Conservation (phyloP, 2,329 filamentous ascomycete genomes). For the Exophiala viscosa region DNA sequence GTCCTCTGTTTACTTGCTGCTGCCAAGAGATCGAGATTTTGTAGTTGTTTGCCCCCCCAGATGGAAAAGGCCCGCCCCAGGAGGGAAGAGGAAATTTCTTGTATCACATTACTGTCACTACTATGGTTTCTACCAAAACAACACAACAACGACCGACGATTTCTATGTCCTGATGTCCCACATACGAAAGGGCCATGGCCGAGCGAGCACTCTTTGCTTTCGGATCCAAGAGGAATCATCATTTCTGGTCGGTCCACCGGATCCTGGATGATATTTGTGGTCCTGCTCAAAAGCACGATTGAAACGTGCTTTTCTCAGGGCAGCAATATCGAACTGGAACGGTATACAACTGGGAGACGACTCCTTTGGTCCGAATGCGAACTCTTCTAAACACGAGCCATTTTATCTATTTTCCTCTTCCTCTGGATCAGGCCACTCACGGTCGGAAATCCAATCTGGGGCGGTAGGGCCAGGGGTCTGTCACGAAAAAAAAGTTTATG, state of each 20-base stretch:
- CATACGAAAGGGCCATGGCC: conserved; percentile 17
- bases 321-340: too few species aligned
- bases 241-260: background rate
- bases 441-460: conserved; percentile 20
- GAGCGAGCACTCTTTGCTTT: conserved; percentile 1
- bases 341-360: too few species aligned
- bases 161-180: conserved; percentile 19
- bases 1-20: conserved; percentile 31
- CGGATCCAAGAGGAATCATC: conserved; percentile 16
- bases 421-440: conserved; percentile 20
- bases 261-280: background rate
- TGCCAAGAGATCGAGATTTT: conserved; percentile 31
- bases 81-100: conserved; percentile 18
- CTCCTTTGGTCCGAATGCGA: background rate
- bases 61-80: conserved; percentile 17
- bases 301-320: background rate
- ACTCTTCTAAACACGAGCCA: conserved; percentile 2
- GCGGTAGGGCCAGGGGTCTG: conserved; percentile 24
- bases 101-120: conserved; percentile 28
- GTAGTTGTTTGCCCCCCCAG: conserved; percentile 22
- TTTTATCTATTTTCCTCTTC: conserved; percentile 10
- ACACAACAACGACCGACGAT: conserved; percentile 19
- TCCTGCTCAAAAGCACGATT: conserved; percentile 14
- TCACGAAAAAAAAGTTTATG: conserved; percentile 29
- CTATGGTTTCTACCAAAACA: conserved; percentile 24